Evolutionary conservation across 192 early-diverging fungal genomes (phyloP).

Genomic region (Coemansia sp.): DNA sequence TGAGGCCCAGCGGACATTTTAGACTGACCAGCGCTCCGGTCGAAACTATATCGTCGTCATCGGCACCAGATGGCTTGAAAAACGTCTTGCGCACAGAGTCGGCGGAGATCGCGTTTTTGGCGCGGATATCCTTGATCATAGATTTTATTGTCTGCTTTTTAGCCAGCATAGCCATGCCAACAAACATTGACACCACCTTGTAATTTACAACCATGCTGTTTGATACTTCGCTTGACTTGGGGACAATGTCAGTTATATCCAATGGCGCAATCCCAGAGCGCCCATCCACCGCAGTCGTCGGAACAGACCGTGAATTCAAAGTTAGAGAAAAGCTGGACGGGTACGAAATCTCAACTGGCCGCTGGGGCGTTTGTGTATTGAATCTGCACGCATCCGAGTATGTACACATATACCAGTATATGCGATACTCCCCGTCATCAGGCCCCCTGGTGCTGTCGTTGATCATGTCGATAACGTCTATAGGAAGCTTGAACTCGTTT

Average conservation of each 20-base stretch:
- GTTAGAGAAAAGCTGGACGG: slow-evolving; percentile 1
- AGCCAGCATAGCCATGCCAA: slow-evolving; percentile 24
- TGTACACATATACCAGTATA: slow-evolving; percentile 17
- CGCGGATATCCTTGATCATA: slow-evolving; percentile 26
- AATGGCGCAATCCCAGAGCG: slow-evolving; percentile 5
- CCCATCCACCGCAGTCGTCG: not conserved
- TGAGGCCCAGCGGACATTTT: slow-evolving; percentile 72
- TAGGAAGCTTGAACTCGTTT: not conserved
- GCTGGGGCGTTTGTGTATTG: slow-evolving; percentile 9
- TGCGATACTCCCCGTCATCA: not conserved
- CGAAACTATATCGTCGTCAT: slow-evolving; percentile 67
- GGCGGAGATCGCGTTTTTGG: slow-evolving; percentile 7
- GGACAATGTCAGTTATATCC: slow-evolving; percentile 18
- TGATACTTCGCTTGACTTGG: slow-evolving; percentile 6
- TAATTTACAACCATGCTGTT: slow-evolving; percentile 34
- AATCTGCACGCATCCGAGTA: slow-evolving; percentile 13
- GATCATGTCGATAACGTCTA: slow-evolving; percentile 10
- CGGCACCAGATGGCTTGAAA: slow-evolving; percentile 48
- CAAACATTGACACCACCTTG: slow-evolving; percentile 9
- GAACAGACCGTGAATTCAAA: slow-evolving; percentile 3
- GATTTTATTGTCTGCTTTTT: slow-evolving; percentile 25
- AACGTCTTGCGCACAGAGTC: slow-evolving; percentile 41
- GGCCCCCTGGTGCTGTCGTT: not conserved
- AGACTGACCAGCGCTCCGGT: slow-evolving; percentile 65
- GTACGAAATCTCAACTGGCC: slow-evolving; percentile 12